Conservation (phyloP, 352 stramenopile species). For the Phytophthora pisi region DNA sequence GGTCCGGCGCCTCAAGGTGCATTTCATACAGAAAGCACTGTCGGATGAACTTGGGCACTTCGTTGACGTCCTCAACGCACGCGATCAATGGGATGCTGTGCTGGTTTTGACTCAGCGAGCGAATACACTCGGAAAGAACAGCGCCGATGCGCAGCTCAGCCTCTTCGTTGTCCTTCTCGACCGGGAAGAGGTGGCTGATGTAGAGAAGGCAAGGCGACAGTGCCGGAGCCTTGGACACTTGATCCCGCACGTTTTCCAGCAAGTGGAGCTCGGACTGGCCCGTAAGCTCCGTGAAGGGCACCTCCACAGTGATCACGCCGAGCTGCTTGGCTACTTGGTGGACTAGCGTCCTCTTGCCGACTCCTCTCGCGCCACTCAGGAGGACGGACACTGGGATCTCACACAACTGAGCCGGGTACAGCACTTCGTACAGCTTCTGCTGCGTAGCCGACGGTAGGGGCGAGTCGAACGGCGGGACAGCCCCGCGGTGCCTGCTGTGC, state of each 20-base stretch:
- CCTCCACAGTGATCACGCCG: slow-evolving; percentile 72
- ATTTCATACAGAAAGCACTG: slow-evolving; percentile 86
- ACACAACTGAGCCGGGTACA: slow-evolving; percentile 72
- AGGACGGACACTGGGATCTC: slow-evolving; percentile 77
- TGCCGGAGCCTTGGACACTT: slow-evolving; percentile 70
- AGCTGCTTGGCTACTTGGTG: slow-evolving; percentile 71
- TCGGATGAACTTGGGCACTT: slow-evolving; percentile 82
- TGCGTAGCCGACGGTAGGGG: slow-evolving; percentile 42
- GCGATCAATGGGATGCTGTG: slow-evolving; percentile 75
- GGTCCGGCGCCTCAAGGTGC: slow-evolving; percentile 64
- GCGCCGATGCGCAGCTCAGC: slow-evolving; percentile 65
- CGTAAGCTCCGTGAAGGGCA: slow-evolving; percentile 80
- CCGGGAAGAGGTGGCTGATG: slow-evolving; percentile 76
- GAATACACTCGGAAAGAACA: slow-evolving; percentile 71
- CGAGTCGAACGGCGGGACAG: slow-evolving; percentile 22
- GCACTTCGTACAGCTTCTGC: slow-evolving; percentile 62
- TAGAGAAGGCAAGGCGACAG: slow-evolving; percentile 82
- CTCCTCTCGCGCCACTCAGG: slow-evolving; percentile 64
- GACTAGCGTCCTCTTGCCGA: slow-evolving; percentile 77
- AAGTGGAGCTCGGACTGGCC: slow-evolving; percentile 73
- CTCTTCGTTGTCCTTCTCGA: slow-evolving; percentile 84
- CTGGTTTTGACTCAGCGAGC: slow-evolving; percentile 50
- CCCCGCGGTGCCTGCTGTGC: slow-evolving; percentile 25
- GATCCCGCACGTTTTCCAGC: slow-evolving; percentile 73
- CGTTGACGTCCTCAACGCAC: slow-evolving; percentile 76